Evolutionary conservation across 2,329 filamentous ascomycete genomes (phyloP), one percentile per base, ranked within the genome.

Genomic region (Coccinonectria pachysandricola): DNA sequence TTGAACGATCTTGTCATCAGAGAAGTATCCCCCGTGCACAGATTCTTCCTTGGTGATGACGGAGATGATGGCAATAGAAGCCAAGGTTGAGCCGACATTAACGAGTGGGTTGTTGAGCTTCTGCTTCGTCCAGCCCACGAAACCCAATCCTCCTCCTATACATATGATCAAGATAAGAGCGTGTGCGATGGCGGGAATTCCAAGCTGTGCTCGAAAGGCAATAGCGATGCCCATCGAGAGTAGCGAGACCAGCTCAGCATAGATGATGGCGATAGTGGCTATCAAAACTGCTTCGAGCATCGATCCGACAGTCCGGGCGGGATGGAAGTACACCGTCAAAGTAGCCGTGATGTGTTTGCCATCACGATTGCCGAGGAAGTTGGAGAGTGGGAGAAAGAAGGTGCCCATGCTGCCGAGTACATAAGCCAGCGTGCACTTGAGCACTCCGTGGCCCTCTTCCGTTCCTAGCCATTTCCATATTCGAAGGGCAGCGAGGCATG

Each of bases 321-420:
- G 86, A 52, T 95, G 86, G 46, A 95, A 96, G 49, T 94, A 96
- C 8, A 95, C 87, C 1, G 85, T 92, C 31, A 95, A 75, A 3
- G 88, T 95, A 16, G 86, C 86, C 26, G 94, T 85, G 48, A 94
- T 78, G 55, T 95, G 88, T 50, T 95, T 95, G 26, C 85, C 85
- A 56, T 94, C 87, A 48, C 86, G 80, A 37, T 78, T 68, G 8
- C 88, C 88, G 10, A 95, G 63, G 30, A 86, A 71, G 6, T 65
- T 60, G 10, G 85, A 77, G 30, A 94, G 65, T 3, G 70, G 68
- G 3, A 78, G 71, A 36, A 84, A 76, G 44, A 94, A 91, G 0
- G 87, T 95, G 18, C 79, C 85, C 53, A 93, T 62, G 41, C 83
- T 92, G 11, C 83, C 88, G 17, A 95, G 56, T 4, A 92, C 61